Base-by-base conservation (phyloP, 257 asterid genomes). In the Fraxinus excelsior region DNA sequence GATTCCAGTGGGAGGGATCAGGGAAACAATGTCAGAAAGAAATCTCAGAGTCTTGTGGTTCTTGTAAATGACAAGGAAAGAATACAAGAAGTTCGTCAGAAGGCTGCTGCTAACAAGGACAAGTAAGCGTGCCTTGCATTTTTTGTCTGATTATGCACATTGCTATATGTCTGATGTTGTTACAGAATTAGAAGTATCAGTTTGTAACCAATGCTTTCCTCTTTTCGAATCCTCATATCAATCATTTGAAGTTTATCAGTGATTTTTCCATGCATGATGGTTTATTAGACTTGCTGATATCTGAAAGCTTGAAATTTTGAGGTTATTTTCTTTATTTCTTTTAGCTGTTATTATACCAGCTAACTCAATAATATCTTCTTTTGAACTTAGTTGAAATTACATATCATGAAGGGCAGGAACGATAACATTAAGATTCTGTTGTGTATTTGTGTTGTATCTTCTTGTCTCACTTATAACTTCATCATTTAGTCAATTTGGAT, bases 41-140 rank as follows among this genome's bases (percentile, higher is more conserved):
- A 96, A 88, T 90, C 97, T 82, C 99, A 96, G 82, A 84, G 91
- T 85, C 90, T 96, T 75, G 96, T 96, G 44, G 92, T 88, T 75
- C 93, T 96, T 72, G 97, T 93, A 73, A 96, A 96, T 86, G 98
- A 96, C 82, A 96, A 96, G 86, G 99, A 93, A 73, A 89, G 93
- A 81, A 91, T 93, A 82, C 95, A 88, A 84, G 97, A 93, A 92
- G 97, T 88, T 82, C 97, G 97, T 71, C 90, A 86, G 77, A 96
- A 96, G 91, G 99, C 99, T 80, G 96, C 98, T 74, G 80, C 94
- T 40, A 93, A 86, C 77, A 84, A 92, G 85, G 99, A 91, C 73
- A 96, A 91, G 99, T 96, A 88, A 82, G 98, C 80, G 73, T 40
- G 7, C 80, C 49, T 66, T 53, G 40, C 44, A 51, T 38, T 23